Base-by-base conservation (phyloP, 2,329 filamentous ascomycete genomes). In the Claviceps fusiformis region DNA sequence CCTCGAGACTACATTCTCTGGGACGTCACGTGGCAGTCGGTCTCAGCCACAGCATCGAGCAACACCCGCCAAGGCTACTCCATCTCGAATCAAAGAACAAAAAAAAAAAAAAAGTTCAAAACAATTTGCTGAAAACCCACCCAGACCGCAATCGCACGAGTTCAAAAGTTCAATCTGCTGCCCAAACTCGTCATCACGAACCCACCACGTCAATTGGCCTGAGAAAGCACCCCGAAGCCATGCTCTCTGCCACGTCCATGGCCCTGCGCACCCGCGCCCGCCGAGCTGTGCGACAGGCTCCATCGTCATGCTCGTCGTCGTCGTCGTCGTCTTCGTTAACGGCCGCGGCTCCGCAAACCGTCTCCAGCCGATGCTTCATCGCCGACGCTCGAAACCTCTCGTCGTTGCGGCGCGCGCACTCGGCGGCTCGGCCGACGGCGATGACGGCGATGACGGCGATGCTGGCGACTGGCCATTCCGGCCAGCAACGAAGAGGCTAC, bases 211-310 rank as follows among this genome's bases (percentile, higher is more conserved):
- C 24, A 41, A 29, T 9, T n/a, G 49, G 35, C 13, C 19, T 64
- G 53, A 54, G 53, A 51, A 50, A 37, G 27, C 33, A 54, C 7
- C n/a, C n/a, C 24, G 48, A 24, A 31, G 52, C 27, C 39, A 57
- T 57, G 55, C 53, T 55, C 43, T 57, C 53, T 46, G 50, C n/a
- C 35, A 33, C 55, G 5, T 31, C 29, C 31, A 17, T 31, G 19
- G 27, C 49, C 41, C 7, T 53, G 44, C 55, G 55, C 48, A 29
- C 45, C 8, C 49, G 53, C 49, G 45, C 44, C 15, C 53, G 44
- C 17, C 45, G 49, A 29, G 50, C 48, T 53, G 49, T 41, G 46
- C 53, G 49, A 41, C 49, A 29, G 29, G 19, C 15, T 2, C 10
- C 35, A 39, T 29, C 6, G 24, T 41, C 35, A 10, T 41, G 19